Conservation (phyloP, 2,329 filamentous ascomycete genomes). For the Sporothrix variecibatus region DNA sequence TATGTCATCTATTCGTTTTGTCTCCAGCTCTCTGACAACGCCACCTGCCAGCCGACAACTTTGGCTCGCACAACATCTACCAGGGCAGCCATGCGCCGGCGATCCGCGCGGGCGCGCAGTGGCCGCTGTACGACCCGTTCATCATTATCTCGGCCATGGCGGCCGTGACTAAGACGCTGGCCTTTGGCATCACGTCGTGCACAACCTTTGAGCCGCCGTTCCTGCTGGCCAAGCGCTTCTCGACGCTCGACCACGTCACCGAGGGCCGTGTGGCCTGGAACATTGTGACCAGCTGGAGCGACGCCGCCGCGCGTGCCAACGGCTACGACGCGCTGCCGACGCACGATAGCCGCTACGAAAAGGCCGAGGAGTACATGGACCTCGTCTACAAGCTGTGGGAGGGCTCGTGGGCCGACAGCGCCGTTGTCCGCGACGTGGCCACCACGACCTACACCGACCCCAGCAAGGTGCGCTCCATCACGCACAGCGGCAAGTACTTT, state of each 20-base stretch:
- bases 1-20: no score
- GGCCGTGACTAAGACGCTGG: conserved; percentile 27
- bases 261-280: conserved; percentile 30
- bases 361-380: conserved; percentile 25
- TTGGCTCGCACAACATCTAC: conserved; percentile 23
- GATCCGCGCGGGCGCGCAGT: conserved; percentile 22
- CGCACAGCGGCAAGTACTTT: conserved; percentile 24
- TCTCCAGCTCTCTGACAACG: no score
- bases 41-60: conserved; percentile 17
- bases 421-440: conserved; percentile 18
- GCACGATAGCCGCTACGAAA: conserved; percentile 30
- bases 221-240: conserved; percentile 25
- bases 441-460: conserved; percentile 19
- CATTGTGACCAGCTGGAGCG: conserved; percentile 30
- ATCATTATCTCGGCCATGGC: conserved; percentile 29
- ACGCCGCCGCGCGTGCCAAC: conserved; percentile 27
- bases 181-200: conserved; percentile 27
- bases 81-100: conserved; percentile 24
- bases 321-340: conserved; percentile 27
- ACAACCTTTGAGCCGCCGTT: conserved; percentile 25
- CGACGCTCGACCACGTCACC: conserved; percentile 28
- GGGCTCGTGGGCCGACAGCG: conserved; percentile 24
- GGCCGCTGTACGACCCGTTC: conserved; percentile 25
- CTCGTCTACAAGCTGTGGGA: conserved; percentile 25
- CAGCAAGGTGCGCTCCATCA: conserved; percentile 22